Percentiles rank a stretch among this genome's conserved stretches.
phyloP scores from a whole-genome alignment of 768 basidiomycete species.

The Chlorophyllum brunneum region DNA sequence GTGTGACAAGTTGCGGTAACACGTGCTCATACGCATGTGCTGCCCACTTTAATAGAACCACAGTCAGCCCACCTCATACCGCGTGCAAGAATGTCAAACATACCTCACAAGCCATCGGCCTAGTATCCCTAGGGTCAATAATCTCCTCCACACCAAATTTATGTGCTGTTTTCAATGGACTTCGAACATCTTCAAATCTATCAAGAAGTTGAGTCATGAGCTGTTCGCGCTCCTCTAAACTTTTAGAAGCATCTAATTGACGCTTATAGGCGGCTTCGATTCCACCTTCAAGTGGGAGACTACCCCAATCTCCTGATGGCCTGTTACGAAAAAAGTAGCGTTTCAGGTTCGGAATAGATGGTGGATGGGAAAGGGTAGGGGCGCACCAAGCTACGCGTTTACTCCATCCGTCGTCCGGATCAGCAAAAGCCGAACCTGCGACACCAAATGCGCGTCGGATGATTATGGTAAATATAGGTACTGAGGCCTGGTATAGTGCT shows the following conservation, averaged over 20 bases:
- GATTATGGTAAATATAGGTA: slow-evolving; percentile 35
- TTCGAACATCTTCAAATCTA: slow-evolving; percentile 34
- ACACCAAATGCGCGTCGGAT: slow-evolving; percentile 37
- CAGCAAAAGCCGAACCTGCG: slow-evolving; percentile 34
- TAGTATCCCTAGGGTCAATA: slow-evolving; percentile 37
- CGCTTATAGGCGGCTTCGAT: slow-evolving; percentile 40
- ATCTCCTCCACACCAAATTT: slow-evolving; percentile 39
- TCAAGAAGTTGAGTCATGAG: slow-evolving; percentile 30
- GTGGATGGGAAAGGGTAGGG: too few relatives aligned
- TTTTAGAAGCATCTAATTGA: slow-evolving; percentile 26
- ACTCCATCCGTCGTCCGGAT: slow-evolving; percentile 31
- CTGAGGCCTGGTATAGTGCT: slow-evolving; percentile 32
- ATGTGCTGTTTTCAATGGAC: slow-evolving; percentile 34
- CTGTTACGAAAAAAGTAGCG: slow-evolving; percentile 15
- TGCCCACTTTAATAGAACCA: slow-evolving; percentile 27
- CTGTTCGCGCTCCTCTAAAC: slow-evolving; percentile 29
- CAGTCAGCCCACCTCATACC: background rate
- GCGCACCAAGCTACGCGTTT: slow-evolving; percentile 34
- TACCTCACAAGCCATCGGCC: slow-evolving; percentile 33
- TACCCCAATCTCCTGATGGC: slow-evolving; percentile 42
- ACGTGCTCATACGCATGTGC: slow-evolving; percentile 28
- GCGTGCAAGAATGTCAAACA: slow-evolving; percentile 6
- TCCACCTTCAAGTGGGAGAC: slow-evolving; percentile 37
- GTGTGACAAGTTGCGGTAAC: slow-evolving; percentile 25
- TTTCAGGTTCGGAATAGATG: background rate